Conservation (phyloP, 352 stramenopile species). For the Thalassiosira sp. region DNA sequence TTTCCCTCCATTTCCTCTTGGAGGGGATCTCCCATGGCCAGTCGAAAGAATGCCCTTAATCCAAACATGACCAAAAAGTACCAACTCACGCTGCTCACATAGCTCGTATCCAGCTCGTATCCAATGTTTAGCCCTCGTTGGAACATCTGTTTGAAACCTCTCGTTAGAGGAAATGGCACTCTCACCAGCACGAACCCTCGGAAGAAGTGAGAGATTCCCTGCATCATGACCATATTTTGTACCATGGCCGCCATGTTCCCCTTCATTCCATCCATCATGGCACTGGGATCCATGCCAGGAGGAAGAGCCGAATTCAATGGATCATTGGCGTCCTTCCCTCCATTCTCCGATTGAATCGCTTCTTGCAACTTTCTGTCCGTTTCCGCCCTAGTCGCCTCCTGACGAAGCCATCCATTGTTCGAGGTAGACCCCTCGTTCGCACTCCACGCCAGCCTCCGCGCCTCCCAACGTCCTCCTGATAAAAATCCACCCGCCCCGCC, state of each 20-base stretch:
- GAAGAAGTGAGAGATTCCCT: constrained; percentile 98
- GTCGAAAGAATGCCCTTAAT: constrained; percentile 93
- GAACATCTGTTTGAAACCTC: constrained; percentile 98
- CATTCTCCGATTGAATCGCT: constrained; percentile 35
- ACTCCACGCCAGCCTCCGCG: constrained; percentile 45
- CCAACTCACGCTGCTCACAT: constrained; percentile 96
- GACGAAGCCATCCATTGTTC: constrained; percentile 38
- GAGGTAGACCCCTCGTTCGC: constrained; percentile 9
- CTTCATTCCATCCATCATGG: constrained; percentile 98
- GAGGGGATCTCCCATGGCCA: constrained; percentile 91
- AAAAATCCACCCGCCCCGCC: constrained; percentile 68
- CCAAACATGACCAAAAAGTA: constrained; percentile 99
- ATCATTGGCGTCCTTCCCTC: constrained; percentile 84
- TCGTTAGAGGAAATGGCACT: constrained; percentile 96
- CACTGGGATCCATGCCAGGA: constrained; percentile 55
- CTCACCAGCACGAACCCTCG: constrained; percentile 96
- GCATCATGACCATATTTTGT: constrained; percentile 99
- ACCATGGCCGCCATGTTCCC: constrained; percentile 98
- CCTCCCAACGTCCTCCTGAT: constrained; percentile 59
- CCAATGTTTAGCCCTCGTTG: constrained; percentile 92
- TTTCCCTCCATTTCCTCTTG: constrained; percentile 62
- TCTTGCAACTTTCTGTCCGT: constrained; percentile 58
- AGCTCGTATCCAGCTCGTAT: constrained; percentile 96
- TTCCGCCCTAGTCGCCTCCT: constrained; percentile 46
- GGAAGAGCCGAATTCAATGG: constrained; percentile 91